Conservation (phyloP, 257 asterid genomes). For the Handroanthus guayacan region DNA sequence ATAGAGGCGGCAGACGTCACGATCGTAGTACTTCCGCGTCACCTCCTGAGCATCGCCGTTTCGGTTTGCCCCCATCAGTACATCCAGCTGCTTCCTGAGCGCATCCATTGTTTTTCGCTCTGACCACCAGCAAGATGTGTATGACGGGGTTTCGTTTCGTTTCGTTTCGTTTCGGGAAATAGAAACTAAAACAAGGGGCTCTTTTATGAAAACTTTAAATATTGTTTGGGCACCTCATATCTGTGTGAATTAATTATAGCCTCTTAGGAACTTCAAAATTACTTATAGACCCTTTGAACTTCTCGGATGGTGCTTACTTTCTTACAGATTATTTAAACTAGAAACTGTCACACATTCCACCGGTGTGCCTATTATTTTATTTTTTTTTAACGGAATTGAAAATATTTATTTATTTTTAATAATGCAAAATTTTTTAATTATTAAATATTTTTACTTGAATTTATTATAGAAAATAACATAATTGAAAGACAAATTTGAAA, state of each 20-base stretch:
- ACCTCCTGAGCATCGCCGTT: conserved; percentile 87
- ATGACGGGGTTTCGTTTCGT: conserved; percentile 44
- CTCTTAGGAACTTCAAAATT: neutral
- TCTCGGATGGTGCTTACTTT: neutral
- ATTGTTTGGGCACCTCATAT: neutral
- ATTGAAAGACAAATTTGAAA: too few relatives aligned
- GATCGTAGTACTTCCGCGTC: conserved; percentile 86
- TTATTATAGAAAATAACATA: too few relatives aligned
- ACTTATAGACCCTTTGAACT: neutral
- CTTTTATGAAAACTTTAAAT: neutral
- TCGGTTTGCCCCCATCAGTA: conserved; percentile 90
- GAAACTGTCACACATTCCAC: too few relatives aligned
- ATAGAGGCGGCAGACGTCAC: conserved; percentile 92
- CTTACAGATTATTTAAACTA: too few relatives aligned
- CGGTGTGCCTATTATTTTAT: too few relatives aligned
- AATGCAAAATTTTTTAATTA: too few relatives aligned
- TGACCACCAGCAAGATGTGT: neutral
- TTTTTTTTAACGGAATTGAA: too few relatives aligned
- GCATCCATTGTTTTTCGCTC: conserved; percentile 67
- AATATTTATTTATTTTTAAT: too few relatives aligned
- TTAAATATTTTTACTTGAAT: too few relatives aligned
- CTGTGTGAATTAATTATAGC: neutral
- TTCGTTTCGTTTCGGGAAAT: conserved; percentile 29
- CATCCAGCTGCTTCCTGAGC: conserved; percentile 89
- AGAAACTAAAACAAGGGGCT: neutral